phyloP scores from a whole-genome alignment of 176 grass and related monocot genomes.

The Lolium multiflorum region DNA sequence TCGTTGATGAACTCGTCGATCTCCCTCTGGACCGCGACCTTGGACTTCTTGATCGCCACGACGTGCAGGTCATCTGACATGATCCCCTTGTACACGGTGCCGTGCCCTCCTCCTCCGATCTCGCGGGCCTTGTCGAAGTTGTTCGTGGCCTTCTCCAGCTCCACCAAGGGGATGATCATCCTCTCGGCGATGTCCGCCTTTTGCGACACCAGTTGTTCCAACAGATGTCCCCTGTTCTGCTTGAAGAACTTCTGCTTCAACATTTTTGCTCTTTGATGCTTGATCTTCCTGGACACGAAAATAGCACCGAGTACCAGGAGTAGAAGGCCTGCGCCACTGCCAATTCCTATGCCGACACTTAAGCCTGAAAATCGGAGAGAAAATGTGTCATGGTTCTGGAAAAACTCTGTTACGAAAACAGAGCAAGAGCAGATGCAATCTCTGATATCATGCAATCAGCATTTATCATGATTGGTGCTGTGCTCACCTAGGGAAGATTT shows the following conservation, averaged over 20 bases:
- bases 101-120: background rate
- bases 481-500: conserved; percentile 20
- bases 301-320: background rate
- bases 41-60: background rate
- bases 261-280: background rate
- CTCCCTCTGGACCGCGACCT: background rate
- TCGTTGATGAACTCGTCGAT: background rate
- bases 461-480: background rate
- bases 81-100: background rate
- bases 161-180: background rate
- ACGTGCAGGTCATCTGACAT: background rate
- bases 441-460: background rate
- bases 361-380: background rate
- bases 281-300: background rate
- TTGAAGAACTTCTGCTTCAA: background rate
- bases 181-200: background rate
- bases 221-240: background rate
- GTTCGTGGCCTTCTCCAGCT: background rate
- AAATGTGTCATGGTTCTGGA: background rate
- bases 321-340: background rate
- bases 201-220: background rate
- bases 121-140: background rate
- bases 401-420: background rate
- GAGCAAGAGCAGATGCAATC: background rate
- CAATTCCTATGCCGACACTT: background rate